A percentile compares a stretch with the other conserved stretches of the same genome.
phyloP scores from a whole-genome alignment of 257 asterid genomes.

The Fraxinus anomala region DNA sequence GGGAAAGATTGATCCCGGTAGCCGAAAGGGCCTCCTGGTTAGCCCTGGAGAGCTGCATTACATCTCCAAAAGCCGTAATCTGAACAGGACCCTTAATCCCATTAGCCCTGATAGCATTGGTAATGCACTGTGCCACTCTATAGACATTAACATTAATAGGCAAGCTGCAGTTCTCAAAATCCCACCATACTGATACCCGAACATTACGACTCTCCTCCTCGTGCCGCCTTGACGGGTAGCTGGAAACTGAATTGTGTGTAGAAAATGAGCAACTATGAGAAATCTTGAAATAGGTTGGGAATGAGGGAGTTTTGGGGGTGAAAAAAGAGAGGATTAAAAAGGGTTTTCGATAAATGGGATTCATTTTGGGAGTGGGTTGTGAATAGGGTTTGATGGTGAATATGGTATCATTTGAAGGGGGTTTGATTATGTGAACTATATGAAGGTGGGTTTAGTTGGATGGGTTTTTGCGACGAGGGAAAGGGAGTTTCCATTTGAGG shows the following conservation, averaged over 20 bases:
- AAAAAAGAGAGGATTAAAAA: slow-evolving; percentile 37
- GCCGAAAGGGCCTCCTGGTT: slow-evolving; percentile 84
- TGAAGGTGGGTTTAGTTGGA: background rate
- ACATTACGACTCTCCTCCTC: slow-evolving; percentile 78
- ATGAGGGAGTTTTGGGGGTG: background rate
- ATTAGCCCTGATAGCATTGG: slow-evolving; percentile 73
- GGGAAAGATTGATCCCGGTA: slow-evolving; percentile 76
- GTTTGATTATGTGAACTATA: background rate
- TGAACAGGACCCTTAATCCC: slow-evolving; percentile 85
- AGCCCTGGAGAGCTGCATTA: slow-evolving; percentile 71
- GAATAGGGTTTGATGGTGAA: slow-evolving; percentile 5
- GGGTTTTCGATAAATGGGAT: slow-evolving; percentile 35
- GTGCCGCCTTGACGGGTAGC: slow-evolving; percentile 49
- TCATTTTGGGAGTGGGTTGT: slow-evolving; percentile 35
- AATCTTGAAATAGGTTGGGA: slow-evolving; percentile 23
- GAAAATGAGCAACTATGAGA: slow-evolving; percentile 31
- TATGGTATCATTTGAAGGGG: slow-evolving; percentile 4
- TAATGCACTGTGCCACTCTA: slow-evolving; percentile 62
- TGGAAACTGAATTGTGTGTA: slow-evolving; percentile 19
- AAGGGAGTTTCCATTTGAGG: slow-evolving; percentile 14
- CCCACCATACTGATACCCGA: slow-evolving; percentile 98
- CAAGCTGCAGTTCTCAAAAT: slow-evolving; percentile 77
- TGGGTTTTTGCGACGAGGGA: slow-evolving; percentile 9
- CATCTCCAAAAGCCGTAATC: slow-evolving; percentile 92
- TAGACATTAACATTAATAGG: slow-evolving; percentile 61